Evolutionary conservation across 306 rosid species (phyloP).

Genomic region (Vicia villosa): DNA sequence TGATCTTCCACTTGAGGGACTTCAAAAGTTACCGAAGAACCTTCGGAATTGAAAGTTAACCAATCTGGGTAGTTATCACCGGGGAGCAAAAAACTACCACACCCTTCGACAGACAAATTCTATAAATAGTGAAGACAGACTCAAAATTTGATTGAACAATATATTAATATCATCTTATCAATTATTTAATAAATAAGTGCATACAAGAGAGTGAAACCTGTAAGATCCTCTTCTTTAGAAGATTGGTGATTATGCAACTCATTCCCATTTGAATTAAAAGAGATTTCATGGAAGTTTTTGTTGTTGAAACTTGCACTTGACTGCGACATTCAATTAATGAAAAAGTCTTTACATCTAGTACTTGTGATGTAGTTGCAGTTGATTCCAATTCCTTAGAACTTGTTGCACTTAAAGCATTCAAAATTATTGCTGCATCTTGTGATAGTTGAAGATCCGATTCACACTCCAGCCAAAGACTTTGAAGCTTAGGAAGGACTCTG

Average conservation of each 20-base stretch:
- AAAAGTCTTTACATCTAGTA: background rate
- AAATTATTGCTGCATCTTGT: background rate
- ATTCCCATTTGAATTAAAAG: constrained; percentile 33
- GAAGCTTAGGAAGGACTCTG: background rate
- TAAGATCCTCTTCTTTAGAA: constrained; percentile 10
- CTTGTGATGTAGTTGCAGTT: constrained; percentile 7
- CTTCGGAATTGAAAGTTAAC: background rate
- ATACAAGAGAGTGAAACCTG: constrained; percentile 10
- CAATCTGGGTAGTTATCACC: background rate
- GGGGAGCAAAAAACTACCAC: background rate
- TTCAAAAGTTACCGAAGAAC: background rate
- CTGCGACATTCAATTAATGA: background rate
- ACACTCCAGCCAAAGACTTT: background rate
- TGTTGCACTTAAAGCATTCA: constrained; percentile 12
- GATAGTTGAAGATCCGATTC: background rate
- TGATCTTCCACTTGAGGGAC: background rate
- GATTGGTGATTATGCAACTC: background rate
- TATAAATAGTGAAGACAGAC: background rate
- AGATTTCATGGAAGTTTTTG: background rate
- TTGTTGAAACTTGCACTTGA: background rate
- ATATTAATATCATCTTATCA: background rate
- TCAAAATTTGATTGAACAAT: background rate
- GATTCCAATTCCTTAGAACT: background rate
- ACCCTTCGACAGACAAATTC: background rate
- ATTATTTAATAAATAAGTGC: background rate